phyloP scores from a whole-genome alignment of 257 asterid species.

The Linaria vulgaris region DNA sequence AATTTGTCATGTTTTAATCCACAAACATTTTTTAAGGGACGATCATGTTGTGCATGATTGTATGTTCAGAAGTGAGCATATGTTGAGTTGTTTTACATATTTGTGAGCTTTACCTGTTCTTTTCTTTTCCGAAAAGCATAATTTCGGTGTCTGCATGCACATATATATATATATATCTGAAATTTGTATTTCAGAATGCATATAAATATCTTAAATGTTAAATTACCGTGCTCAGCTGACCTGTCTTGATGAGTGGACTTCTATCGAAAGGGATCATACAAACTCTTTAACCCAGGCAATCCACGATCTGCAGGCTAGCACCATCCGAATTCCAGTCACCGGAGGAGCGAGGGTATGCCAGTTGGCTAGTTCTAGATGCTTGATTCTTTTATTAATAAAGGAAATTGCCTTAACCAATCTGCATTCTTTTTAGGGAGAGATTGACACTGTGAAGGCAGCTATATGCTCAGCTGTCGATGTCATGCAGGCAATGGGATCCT shows the following conservation, averaged over 20 bases:
- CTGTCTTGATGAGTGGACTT: constrained; percentile 71
- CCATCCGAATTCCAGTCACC: constrained; percentile 72
- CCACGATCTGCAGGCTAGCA: constrained; percentile 68
- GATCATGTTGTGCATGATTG: no score
- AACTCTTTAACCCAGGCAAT: constrained; percentile 53
- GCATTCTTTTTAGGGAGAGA: constrained; percentile 54
- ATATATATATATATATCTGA: not conserved
- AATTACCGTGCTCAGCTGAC: constrained; percentile 43
- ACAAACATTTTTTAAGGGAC: no score
- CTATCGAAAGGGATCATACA: constrained; percentile 61
- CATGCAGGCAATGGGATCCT: constrained; percentile 76
- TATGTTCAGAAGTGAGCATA: no score
- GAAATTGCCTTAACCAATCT: constrained; percentile 18
- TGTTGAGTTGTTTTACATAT: no score
- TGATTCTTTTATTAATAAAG: constrained; percentile 4
- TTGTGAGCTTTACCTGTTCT: not conserved
- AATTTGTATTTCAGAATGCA: constrained; percentile 13
- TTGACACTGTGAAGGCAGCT: constrained; percentile 59
- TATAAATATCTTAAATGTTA: constrained; percentile 11
- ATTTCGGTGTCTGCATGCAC: constrained; percentile 9
- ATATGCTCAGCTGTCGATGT: constrained; percentile 74
- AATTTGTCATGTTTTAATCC: no score
- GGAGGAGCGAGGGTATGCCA: constrained; percentile 72
- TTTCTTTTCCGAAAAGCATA: not conserved
- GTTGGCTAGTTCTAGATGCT: constrained; percentile 22